These are phyloP conservation scores for Cinnamomum chago DNA, from an alignment of 164 flowering plant genomes.

Conservation along the genomic window DNA sequence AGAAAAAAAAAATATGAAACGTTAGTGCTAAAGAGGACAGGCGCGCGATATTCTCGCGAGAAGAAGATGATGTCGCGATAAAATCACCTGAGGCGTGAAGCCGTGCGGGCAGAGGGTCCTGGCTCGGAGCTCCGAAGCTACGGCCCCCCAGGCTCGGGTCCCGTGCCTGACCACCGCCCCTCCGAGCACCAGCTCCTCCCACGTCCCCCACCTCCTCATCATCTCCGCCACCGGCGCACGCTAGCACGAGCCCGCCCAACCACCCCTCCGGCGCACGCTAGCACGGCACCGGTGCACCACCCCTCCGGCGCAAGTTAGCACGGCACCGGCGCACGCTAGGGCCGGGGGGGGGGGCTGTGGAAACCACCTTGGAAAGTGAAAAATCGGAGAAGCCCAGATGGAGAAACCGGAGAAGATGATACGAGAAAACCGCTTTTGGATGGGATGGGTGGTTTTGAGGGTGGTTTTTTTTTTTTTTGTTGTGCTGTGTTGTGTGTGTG, in stretches of 20 bases:
- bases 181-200: slow-evolving; percentile 84
- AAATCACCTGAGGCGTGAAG: slow-evolving; percentile 68
- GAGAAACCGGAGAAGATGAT: neutral
- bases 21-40: neutral
- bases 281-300: neutral
- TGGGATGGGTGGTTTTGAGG: neutral
- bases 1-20: neutral
- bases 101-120: slow-evolving; percentile 38
- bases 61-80: neutral
- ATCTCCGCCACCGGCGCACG: slow-evolving; percentile 23
- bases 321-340: too few relatives aligned
- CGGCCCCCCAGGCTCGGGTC: slow-evolving; percentile 58
- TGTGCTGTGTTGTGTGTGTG: too few relatives aligned
- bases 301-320: neutral
- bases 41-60: neutral
- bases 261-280: slow-evolving; percentile 13
- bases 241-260: slow-evolving; percentile 2
- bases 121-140: slow-evolving; percentile 72
- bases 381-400: neutral
- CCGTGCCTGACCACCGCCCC: slow-evolving; percentile 87
- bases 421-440: neutral
- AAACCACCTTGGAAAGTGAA: neutral
- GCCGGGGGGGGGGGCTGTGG: too few relatives aligned
- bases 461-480: neutral
- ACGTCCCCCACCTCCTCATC: slow-evolving; percentile 68